These are phyloP conservation scores for Codiaeum variegatum DNA, from an alignment of 441 rosid species.

Conservation along the genomic window DNA sequence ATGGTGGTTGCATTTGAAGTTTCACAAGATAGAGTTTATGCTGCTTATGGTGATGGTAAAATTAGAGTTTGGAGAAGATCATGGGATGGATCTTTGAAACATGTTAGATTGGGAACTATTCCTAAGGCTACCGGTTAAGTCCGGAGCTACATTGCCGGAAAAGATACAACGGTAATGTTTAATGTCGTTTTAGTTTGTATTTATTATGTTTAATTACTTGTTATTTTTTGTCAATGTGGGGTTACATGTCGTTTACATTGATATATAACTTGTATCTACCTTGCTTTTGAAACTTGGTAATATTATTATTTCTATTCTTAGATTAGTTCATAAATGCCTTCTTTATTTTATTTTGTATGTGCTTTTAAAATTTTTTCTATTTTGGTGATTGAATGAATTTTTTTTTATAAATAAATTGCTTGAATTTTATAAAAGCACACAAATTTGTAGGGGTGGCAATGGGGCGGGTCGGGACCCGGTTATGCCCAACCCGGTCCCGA, in stretches of 20 bases:
- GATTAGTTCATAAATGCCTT: not conserved
- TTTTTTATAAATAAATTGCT: too few species aligned
- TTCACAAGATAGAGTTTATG: conserved; percentile 37
- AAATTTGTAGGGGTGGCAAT: too few species aligned
- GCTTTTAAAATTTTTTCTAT: too few species aligned
- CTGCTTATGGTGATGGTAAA: conserved; percentile 46
- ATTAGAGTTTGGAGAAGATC: conserved; percentile 46
- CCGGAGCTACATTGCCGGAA: conserved; percentile 39
- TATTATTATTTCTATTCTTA: not conserved
- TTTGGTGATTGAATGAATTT: too few species aligned
- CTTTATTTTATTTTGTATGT: too few species aligned
- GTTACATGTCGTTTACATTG: not conserved
- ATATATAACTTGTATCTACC: not conserved
- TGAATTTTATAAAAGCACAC: too few species aligned
- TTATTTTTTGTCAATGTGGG: not conserved
- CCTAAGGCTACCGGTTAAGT: conserved; percentile 37
- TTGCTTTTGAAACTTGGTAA: not conserved
- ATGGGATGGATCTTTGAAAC: conserved; percentile 39
- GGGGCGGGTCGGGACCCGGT: too few species aligned
- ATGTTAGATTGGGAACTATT: conserved; percentile 37
- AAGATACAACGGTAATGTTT: conserved; percentile 41
- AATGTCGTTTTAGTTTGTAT: not conserved
- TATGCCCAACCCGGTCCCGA: too few species aligned
- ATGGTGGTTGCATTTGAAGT: conserved; percentile 38
- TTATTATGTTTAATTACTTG: conserved; percentile 6